Evolutionary conservation across 2,329 filamentous ascomycete species (phyloP).

Genomic region (Pseudocercospora pini-densiflorae): DNA sequence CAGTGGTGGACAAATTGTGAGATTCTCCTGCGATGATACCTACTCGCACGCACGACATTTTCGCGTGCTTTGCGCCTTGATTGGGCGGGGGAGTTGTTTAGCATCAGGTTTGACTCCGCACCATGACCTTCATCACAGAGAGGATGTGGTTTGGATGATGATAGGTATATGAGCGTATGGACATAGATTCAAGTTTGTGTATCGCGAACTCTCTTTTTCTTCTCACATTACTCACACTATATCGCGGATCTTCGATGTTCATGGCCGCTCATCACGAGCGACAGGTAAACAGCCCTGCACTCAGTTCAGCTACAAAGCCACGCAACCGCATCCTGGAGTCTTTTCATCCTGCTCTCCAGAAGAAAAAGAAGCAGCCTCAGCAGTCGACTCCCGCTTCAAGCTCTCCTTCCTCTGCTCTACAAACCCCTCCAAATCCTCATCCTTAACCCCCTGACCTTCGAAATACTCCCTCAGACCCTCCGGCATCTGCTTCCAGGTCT

Average conservation of each 20-base stretch:
- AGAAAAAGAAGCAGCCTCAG: neutral
- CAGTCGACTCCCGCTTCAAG: neutral
- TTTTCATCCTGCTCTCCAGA: neutral
- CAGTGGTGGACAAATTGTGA: neutral
- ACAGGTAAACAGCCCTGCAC: neutral
- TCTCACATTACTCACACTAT: neutral
- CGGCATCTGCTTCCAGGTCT: neutral
- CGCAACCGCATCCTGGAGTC: neutral
- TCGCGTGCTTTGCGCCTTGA: neutral
- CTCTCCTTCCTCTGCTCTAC: neutral
- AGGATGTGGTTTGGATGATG: neutral
- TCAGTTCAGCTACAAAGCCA: neutral
- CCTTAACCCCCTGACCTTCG: neutral
- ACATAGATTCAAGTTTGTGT: neutral
- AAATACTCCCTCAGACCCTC: neutral
- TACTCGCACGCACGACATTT: neutral
- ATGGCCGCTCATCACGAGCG: neutral
- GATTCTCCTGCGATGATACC: neutral
- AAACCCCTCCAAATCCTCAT: slow-evolving; percentile 1
- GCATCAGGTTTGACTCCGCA: neutral
- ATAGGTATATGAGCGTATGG: neutral
- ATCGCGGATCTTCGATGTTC: neutral
- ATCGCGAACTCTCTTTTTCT: neutral
- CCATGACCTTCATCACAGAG: neutral
- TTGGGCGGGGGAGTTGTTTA: neutral